phyloP scores from a whole-genome alignment of 1,139 yeast genomes.

The Hansenula anomala region DNA sequence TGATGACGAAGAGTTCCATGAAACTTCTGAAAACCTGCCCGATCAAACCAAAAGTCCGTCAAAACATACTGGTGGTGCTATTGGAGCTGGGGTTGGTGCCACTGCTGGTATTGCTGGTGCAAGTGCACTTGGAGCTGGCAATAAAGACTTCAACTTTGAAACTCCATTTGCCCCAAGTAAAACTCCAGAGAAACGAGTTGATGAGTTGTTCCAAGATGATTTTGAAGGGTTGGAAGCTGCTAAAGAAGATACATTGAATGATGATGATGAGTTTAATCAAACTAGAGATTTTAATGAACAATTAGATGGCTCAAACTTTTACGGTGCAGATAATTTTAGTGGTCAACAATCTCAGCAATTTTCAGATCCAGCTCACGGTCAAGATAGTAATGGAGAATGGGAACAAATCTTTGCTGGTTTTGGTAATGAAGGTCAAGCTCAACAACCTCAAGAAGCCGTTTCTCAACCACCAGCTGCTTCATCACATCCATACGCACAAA shows the following conservation, averaged over 20 bases:
- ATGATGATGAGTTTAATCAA: constrained; percentile 27
- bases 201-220: constrained; percentile 14
- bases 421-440: constrained; percentile 43
- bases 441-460: constrained; percentile 12
- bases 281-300: constrained; percentile 25
- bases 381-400: constrained; percentile 69
- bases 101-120: constrained; percentile 7
- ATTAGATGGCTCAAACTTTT: constrained; percentile 32
- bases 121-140: constrained; percentile 3
- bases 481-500: constrained; percentile 9
- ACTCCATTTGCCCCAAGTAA: neutral
- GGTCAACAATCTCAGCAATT: constrained; percentile 1
- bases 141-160: constrained; percentile 1
- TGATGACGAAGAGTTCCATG: constrained; percentile 44
- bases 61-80: constrained; percentile 3
- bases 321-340: constrained; percentile 22
- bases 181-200: neutral
- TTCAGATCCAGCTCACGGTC: constrained; percentile 4
- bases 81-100: constrained; percentile 10
- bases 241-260: constrained; percentile 33
- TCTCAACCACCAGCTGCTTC: neutral
- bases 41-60: too few relatives aligned
- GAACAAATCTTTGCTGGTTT: constrained; percentile 91
- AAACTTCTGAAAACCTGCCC: constrained; percentile 30
- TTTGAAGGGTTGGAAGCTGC: constrained; percentile 44